These are phyloP conservation scores for Quercus phellos DNA, from an alignment of 331 rosid genomes.

Conservation along the genomic window DNA sequence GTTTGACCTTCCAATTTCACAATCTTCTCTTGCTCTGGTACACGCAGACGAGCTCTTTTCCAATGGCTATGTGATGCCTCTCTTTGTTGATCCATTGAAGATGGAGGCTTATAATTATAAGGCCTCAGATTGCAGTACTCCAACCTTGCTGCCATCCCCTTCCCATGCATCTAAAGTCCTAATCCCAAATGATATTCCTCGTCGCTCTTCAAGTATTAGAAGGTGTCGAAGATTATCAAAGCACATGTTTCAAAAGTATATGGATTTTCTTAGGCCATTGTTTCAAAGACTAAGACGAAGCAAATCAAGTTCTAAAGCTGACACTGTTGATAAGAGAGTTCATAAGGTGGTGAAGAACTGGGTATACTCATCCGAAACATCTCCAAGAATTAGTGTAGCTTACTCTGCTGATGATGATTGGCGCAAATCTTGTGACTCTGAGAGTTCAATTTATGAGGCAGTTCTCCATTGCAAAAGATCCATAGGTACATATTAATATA, in stretches of 20 bases:
- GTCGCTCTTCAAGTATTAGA: constrained; percentile 49
- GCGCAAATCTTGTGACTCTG: constrained; percentile 88
- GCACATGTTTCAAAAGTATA: constrained; percentile 59
- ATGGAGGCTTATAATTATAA: constrained; percentile 26
- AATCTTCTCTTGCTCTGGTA: constrained; percentile 50
- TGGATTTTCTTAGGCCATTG: constrained; percentile 68
- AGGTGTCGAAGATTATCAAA: constrained; percentile 66
- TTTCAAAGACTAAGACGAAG: constrained; percentile 52
- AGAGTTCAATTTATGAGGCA: constrained; percentile 91
- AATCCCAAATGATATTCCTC: constrained; percentile 20
- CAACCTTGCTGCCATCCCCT: constrained; percentile 19
- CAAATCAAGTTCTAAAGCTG: constrained; percentile 46
- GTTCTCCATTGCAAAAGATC: constrained; percentile 97
- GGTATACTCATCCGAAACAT: constrained; percentile 49
- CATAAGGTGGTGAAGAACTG: constrained; percentile 46
- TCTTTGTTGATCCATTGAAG: constrained; percentile 61
- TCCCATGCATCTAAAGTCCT: constrained; percentile 33
- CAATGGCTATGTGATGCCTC: constrained; percentile 71
- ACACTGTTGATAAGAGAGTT: constrained; percentile 39
- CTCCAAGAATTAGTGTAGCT: constrained; percentile 74
- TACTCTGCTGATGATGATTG: constrained; percentile 63
- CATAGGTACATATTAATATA: constrained; percentile 44
- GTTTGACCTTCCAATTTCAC: constrained; percentile 64
- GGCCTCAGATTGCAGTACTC: constrained; percentile 16
- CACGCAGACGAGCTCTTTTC: constrained; percentile 88